phyloP scores from a whole-genome alignment of 768 basidiomycete genomes.

The Infundibulicybe gibba region DNA sequence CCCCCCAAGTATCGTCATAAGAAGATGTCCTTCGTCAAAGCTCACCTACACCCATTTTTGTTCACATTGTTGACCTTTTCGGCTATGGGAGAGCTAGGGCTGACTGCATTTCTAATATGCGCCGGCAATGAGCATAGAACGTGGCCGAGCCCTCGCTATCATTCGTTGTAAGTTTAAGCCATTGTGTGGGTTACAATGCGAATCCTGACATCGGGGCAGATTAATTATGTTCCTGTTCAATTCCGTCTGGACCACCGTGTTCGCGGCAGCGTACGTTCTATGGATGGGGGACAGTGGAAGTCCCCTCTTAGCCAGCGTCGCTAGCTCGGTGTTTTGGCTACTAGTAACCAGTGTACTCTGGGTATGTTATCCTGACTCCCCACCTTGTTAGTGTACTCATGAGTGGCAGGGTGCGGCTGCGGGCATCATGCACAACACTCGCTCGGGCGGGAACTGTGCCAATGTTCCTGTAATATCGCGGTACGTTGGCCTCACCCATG shows the following conservation, averaged over 20 bases:
- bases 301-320: constrained; percentile 70
- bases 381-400: not conserved
- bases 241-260: constrained; percentile 72
- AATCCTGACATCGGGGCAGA: constrained; percentile 21
- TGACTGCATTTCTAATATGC: constrained; percentile 71
- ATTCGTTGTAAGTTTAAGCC: constrained; percentile 48
- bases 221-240: constrained; percentile 61
- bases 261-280: constrained; percentile 64
- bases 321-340: constrained; percentile 76
- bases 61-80: constrained; percentile 63
- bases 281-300: constrained; percentile 67
- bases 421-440: constrained; percentile 64
- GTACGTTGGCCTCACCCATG: constrained; percentile 23
- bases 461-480: constrained; percentile 49
- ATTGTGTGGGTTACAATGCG: not conserved
- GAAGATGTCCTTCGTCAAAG: constrained; percentile 39
- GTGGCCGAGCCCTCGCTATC: constrained; percentile 63
- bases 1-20: not conserved
- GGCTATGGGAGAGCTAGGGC: constrained; percentile 69
- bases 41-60: constrained; percentile 58
- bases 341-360: constrained; percentile 60
- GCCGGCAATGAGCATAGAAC: constrained; percentile 59
- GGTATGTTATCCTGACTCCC: constrained; percentile 36
- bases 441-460: constrained; percentile 56
- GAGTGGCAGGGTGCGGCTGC: constrained; percentile 56